Evolutionary conservation across 75 land plant genomes (phyloP).

Genomic region (Cryptomeria japonica): DNA sequence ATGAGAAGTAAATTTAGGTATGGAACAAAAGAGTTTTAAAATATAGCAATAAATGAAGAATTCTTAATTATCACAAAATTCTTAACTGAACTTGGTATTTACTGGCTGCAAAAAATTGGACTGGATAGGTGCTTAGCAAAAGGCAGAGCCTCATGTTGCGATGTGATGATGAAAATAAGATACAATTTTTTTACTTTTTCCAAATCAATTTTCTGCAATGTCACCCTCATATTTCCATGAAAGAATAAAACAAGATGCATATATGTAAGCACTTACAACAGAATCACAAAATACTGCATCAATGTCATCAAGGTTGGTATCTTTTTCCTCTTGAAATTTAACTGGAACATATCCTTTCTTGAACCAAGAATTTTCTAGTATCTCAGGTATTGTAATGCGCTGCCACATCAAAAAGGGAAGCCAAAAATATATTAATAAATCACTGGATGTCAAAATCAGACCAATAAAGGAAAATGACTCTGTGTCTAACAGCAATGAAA

Average conservation of each 20-base stretch:
- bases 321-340: conserved; percentile 26
- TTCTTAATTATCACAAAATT: not conserved
- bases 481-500: not conserved
- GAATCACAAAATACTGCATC: conserved; percentile 29
- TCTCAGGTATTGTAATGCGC: conserved; percentile 31
- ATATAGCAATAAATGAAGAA: not conserved
- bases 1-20: not conserved
- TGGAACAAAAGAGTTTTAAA: not conserved
- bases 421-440: not conserved
- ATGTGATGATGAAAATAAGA: not conserved
- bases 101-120: not conserved
- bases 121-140: not conserved
- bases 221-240: not conserved
- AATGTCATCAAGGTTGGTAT: conserved; percentile 17
- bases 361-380: conserved; percentile 32
- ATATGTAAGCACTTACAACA: conserved; percentile 12
- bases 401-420: not conserved
- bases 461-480: not conserved
- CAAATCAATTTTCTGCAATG: not conserved
- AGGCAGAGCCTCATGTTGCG: not conserved
- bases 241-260: not conserved
- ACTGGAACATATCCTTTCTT: conserved; percentile 29
- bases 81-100: not conserved
- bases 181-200: not conserved
- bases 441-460: not conserved